Conservation (phyloP, 345 rosid species). For the Linum tenue region DNA sequence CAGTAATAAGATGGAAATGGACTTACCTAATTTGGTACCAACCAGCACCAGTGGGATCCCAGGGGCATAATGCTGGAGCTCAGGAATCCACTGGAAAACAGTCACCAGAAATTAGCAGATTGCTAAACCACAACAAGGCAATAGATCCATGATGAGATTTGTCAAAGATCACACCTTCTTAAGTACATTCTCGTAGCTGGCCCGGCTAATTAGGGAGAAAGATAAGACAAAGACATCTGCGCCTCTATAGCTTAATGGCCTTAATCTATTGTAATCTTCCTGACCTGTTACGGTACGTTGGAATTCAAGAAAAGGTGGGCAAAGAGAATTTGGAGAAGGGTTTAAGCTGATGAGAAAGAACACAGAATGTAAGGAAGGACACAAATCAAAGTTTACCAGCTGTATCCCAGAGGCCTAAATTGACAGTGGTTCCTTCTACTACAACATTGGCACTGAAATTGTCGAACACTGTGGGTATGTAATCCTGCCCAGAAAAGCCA, state of each 20-base stretch:
- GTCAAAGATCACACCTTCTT: background rate
- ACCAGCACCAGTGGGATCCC: background rate
- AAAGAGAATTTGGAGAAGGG: background rate
- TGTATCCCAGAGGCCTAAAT: background rate
- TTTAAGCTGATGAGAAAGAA: background rate
- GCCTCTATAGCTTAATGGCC: background rate
- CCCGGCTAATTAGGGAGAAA: background rate
- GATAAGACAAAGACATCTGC: background rate
- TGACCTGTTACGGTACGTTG: background rate
- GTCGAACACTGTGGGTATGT: background rate
- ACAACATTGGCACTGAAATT: background rate
- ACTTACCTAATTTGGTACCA: slow-evolving; percentile 12
- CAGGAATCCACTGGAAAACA: background rate
- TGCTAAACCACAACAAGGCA: background rate
- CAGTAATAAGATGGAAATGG: background rate
- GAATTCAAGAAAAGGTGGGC: background rate
- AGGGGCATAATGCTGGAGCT: background rate
- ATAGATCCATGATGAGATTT: background rate
- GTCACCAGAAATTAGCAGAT: background rate
- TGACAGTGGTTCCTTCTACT: background rate
- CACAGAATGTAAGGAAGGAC: background rate
- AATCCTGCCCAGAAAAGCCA: background rate
- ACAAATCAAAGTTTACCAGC: background rate
- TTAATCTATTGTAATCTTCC: background rate
- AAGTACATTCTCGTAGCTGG: background rate